Evolutionary conservation across 2,329 filamentous ascomycete genomes (phyloP), one percentile per base, ranked within the genome.

Genomic region (Gnomoniopsis sp.): DNA sequence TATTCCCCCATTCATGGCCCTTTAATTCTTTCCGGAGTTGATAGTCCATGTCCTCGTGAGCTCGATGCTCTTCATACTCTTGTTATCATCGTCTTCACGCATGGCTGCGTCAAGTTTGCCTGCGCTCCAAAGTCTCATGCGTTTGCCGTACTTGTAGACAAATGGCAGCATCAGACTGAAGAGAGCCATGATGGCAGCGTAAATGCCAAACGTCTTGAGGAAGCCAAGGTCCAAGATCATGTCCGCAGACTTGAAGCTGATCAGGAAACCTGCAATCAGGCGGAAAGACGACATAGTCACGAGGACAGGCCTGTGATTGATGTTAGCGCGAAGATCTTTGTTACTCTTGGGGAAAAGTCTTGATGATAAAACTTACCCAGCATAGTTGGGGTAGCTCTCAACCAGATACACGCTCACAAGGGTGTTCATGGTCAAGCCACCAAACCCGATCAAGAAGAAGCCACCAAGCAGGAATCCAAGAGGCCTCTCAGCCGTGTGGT

Each of bases 261-360:
- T 59, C n/a, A 55, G 15, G 63, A 67, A 67, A 12, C 61, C 63
- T 26, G 65, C 57, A 3, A 67, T 62, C 30, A 67, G 60, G 22
- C 65, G 63, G 34, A 65, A 59, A 1, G 65, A 64, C 7, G 65
- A 66, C 44, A 66, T 62, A 21, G 60, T 65, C 46, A 66, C 62
- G 8, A 67, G 62, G 2, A 67, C 64, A 38, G 66, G 64, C 12
- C 65, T 66, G 21, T n/a, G 14, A 1, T 6, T 15, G 10, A 21
- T 57, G 19, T 62, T 44, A 56, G 46, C 17, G n/a, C n/a, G n/a
- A n/a, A n/a, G n/a, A 38, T 19, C 3, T 21, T 12, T 14, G 46
- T 21, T n/a, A 3, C 26, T 3, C 44, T 15, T 1, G 2, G 10
- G 4, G 8, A 17, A 14, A 17, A 17, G 22, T 11, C 1, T 3